These are phyloP conservation scores for Huiozyma naganishii DNA, from an alignment of 805 yeast genomes.

Conservation along the genomic window DNA sequence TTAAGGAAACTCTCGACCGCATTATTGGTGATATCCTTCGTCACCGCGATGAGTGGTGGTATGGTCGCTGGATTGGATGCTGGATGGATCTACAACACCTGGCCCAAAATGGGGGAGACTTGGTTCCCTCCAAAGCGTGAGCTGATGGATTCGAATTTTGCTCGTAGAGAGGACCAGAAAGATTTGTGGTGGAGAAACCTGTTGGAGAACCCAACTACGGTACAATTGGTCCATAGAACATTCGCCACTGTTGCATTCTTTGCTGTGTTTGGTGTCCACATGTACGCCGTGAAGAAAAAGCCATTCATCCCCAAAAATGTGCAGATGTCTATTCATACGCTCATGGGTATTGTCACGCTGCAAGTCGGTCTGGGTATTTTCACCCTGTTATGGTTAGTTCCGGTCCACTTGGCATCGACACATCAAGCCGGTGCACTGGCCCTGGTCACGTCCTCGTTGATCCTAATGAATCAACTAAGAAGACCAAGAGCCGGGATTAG, in stretches of 20 bases:
- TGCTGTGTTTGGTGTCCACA: conserved; percentile 57
- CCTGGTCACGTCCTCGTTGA: conserved; percentile 66
- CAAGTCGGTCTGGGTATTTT: conserved; percentile 83
- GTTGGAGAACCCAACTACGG: conserved; percentile 92
- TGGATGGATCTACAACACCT: conserved; percentile 88
- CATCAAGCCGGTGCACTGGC: conserved; percentile 98
- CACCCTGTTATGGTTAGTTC: conserved; percentile 81
- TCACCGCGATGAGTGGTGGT: conserved; percentile 96
- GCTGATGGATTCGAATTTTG: conserved; percentile 60
- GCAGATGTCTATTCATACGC: conserved; percentile 44
- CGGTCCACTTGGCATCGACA: conserved; percentile 83
- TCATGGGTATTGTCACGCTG: conserved; percentile 72
- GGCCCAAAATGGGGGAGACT: conserved; percentile 92
- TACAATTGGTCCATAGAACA: conserved; percentile 82
- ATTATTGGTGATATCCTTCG: conserved; percentile 58
- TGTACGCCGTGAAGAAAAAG: conserved; percentile 52
- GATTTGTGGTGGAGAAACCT: conserved; percentile 87
- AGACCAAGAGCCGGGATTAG: conserved; percentile 41
- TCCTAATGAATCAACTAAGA: conserved; percentile 46
- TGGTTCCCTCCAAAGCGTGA: conserved; percentile 69
- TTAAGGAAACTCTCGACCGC: conserved; percentile 47
- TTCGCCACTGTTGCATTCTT: conserved; percentile 75
- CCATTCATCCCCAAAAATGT: conserved; percentile 47
- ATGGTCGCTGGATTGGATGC: conserved; percentile 98
- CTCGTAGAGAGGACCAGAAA: conserved; percentile 54